Conservation (phyloP, 2,329 filamentous ascomycete species). For the Penicillium brevicompactum region DNA sequence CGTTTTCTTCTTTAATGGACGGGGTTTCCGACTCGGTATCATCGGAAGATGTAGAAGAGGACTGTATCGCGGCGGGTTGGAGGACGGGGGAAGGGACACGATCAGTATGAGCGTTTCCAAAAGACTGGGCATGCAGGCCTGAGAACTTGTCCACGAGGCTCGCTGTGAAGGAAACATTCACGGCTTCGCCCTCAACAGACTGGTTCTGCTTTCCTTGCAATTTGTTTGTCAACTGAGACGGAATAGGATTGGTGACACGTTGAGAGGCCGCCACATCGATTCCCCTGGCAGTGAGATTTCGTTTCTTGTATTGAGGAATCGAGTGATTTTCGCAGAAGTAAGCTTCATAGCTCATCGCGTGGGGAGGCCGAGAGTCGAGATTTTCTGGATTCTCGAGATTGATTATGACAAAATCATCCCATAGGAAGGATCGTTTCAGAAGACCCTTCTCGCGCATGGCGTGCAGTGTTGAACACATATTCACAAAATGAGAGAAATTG, state of each 20-base stretch:
- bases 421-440: constrained; percentile 41
- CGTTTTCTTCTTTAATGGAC: neutral
- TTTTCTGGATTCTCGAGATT: constrained; percentile 36
- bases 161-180: constrained; percentile 26
- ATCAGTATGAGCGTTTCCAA: constrained; percentile 3
- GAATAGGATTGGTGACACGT: constrained; percentile 5
- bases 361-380: constrained; percentile 25
- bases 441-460: constrained; percentile 31
- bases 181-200: neutral
- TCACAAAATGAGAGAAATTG: constrained; percentile 40
- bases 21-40: neutral
- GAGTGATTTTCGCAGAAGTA: constrained; percentile 41
- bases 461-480: constrained; percentile 41
- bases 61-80: neutral
- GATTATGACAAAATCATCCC: constrained; percentile 51
- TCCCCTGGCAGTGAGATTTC: constrained; percentile 36
- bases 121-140: constrained; percentile 27
- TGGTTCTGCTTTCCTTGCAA: neutral
- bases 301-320: constrained; percentile 37
- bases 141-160: constrained; percentile 29
- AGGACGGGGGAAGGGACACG: neutral
- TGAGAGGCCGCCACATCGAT: constrained; percentile 35
- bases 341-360: constrained; percentile 38
- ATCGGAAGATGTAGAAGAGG: neutral
- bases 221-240: neutral